These are phyloP conservation scores for Pseudocercospora ulei DNA, from an alignment of 2,329 filamentous ascomycete species.

Conservation along the genomic window DNA sequence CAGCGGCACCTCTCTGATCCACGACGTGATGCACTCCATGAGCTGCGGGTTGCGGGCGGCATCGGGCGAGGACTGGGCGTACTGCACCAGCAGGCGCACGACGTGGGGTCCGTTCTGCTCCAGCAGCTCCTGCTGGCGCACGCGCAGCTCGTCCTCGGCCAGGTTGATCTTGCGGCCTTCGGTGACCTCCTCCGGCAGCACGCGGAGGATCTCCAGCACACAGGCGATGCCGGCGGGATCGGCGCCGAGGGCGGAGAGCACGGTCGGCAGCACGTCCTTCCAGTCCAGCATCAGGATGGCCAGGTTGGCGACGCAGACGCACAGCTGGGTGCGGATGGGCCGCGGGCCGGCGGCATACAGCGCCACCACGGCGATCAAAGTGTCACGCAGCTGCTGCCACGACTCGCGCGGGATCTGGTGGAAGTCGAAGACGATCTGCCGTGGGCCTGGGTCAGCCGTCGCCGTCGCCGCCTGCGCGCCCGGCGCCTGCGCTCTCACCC, in stretches of 20 bases:
- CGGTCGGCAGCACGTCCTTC: constrained; percentile 80
- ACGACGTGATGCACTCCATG: constrained; percentile 91
- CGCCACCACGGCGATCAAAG: constrained; percentile 71
- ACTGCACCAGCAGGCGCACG: constrained; percentile 75
- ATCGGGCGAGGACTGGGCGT: constrained; percentile 82
- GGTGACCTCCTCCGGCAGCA: constrained; percentile 95
- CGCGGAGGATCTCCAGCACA: constrained; percentile 89
- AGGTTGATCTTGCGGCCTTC: constrained; percentile 99
- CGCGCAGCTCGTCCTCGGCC: constrained; percentile 88
- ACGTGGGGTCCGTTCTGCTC: constrained; percentile 85
- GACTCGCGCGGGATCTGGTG: constrained; percentile 72
- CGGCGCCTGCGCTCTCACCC: constrained; percentile 18
- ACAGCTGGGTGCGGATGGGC: constrained; percentile 71
- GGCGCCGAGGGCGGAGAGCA: constrained; percentile 67
- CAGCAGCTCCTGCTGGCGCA: constrained; percentile 78
- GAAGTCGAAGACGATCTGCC: constrained; percentile 89
- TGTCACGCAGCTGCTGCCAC: constrained; percentile 67
- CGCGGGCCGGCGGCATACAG: constrained; percentile 73
- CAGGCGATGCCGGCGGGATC: constrained; percentile 71
- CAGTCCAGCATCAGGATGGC: constrained; percentile 93
- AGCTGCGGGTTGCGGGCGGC: constrained; percentile 81
- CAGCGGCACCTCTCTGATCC: constrained; percentile 86
- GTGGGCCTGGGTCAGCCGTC: constrained; percentile 14
- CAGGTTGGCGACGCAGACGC: constrained; percentile 85
- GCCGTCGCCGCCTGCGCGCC: constrained; percentile 1